Percentiles rank a stretch among this genome's conserved stretches.
Evolutionary conservation across 2,329 filamentous ascomycete species (phyloP).

Genomic region (Clonostachys byssicola): DNA sequence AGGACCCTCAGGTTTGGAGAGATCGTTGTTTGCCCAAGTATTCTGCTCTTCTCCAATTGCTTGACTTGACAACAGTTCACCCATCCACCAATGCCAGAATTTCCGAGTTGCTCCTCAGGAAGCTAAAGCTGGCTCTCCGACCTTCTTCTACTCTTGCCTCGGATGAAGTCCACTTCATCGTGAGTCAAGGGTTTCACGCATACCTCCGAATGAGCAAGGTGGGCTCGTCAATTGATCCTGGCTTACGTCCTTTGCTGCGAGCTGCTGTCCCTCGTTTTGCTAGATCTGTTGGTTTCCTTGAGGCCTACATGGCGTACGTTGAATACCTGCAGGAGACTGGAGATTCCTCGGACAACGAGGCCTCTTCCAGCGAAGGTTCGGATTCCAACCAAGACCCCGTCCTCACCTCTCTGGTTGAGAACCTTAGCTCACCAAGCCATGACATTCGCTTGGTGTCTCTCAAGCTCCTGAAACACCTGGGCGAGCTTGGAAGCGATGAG

Average conservation of each 20-base stretch:
- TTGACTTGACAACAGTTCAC: conserved; percentile 58
- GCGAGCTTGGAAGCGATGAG: conserved; percentile 35
- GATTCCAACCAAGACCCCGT: conserved; percentile 45
- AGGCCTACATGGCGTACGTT: conserved; percentile 57
- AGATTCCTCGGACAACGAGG: conserved; percentile 3
- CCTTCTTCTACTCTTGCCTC: conserved; percentile 55
- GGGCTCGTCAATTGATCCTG: conserved; percentile 51
- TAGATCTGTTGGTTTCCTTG: conserved; percentile 61
- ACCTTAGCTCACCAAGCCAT: conserved; percentile 73
- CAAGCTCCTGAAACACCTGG: conserved; percentile 52
- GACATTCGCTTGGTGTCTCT: conserved; percentile 70
- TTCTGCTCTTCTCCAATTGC: conserved; percentile 60
- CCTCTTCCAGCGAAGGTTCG: conserved; percentile 33
- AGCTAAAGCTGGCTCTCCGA: conserved; percentile 60
- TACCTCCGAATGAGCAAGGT: conserved; percentile 64
- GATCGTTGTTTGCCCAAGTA: conserved; percentile 64
- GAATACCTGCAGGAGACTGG: conserved; percentile 15
- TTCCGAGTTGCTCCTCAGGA: conserved; percentile 59
- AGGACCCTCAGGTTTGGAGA: conserved; percentile 58
- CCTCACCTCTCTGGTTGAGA: conserved; percentile 61
- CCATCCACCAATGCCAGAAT: conserved; percentile 64
- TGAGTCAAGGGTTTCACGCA: conserved; percentile 70
- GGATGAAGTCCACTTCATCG: conserved; percentile 67
- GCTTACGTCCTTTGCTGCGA: conserved; percentile 62
- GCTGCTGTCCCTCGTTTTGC: conserved; percentile 64